These are phyloP conservation scores for Neonectria punicea DNA, from an alignment of 2,329 filamentous ascomycete species.

Conservation along the genomic window DNA sequence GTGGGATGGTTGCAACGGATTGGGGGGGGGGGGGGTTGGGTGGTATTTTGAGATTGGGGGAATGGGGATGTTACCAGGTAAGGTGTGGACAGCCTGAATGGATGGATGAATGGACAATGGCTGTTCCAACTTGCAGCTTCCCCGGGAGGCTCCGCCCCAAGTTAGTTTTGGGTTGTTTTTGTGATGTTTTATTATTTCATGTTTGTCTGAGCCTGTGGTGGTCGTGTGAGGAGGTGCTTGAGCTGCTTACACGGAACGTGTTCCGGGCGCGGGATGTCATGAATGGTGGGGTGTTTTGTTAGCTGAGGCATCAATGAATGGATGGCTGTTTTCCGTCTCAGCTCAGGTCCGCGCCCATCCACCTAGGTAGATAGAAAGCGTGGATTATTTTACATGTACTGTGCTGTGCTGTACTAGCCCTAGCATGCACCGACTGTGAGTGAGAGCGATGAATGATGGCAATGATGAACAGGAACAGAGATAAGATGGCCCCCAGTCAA, in stretches of 20 bases:
- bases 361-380: neutral
- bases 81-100: neutral
- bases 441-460: conserved; percentile 22
- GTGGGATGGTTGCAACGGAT: conserved; percentile 11
- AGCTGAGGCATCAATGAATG: conserved; percentile 7
- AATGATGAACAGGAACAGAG: conserved; percentile 27
- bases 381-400: neutral
- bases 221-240: too few relatives aligned
- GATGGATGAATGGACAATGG: conserved; percentile 11
- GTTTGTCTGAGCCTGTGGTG: neutral
- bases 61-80: neutral
- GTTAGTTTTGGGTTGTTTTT: neutral
- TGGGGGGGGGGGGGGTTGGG: conserved; percentile 7
- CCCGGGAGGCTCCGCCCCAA: conserved; percentile 21
- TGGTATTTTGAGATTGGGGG: conserved; percentile 1
- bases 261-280: conserved; percentile 21
- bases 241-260: neutral
- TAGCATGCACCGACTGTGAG: neutral
- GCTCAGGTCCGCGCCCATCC: conserved; percentile 10
- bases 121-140: neutral
- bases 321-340: neutral
- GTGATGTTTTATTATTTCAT: neutral
- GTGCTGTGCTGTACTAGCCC: neutral
- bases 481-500: conserved; percentile 22
- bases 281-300: conserved; percentile 25